A percentile compares a stretch with the other conserved stretches of the same genome.
These are phyloP conservation scores for Claviceps africana DNA, from an alignment of 2,329 filamentous ascomycete genomes.

Conservation along the genomic window DNA sequence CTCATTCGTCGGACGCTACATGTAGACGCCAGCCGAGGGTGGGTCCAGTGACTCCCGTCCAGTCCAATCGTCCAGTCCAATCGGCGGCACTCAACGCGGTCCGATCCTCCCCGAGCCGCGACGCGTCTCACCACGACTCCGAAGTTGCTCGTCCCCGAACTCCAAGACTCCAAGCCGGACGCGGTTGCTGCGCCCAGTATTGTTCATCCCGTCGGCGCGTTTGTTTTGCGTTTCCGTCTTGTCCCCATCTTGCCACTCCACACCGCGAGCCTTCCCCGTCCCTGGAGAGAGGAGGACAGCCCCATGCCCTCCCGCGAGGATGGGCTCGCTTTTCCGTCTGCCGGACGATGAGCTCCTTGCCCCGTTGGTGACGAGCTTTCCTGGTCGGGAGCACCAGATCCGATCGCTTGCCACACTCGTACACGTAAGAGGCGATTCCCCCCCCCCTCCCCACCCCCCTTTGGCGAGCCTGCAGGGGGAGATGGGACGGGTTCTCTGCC, in stretches of 20 bases:
- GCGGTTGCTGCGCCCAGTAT: not conserved
- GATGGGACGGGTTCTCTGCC: too few species aligned
- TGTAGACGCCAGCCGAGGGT: not conserved
- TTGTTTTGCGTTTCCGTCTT: not conserved
- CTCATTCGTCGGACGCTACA: too few species aligned
- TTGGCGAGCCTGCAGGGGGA: too few species aligned
- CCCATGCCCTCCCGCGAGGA: conserved; percentile 7
- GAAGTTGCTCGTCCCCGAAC: not conserved
- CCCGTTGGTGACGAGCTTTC: conserved; percentile 33
- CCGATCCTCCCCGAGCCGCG: not conserved
- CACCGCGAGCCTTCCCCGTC: too few species aligned
- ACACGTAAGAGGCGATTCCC: conserved; percentile 24
- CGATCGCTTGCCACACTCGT: conserved; percentile 42
- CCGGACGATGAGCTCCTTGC: conserved; percentile 37
- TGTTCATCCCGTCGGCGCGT: too few species aligned
- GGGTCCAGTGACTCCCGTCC: not conserved
- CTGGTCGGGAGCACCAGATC: conserved; percentile 45
- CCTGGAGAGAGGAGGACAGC: not conserved
- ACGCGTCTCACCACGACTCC: not conserved
- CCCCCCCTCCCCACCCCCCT: too few species aligned
- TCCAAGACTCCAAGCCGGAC: not conserved
- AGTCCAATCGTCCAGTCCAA: not conserved
- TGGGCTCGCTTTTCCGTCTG: conserved; percentile 32
- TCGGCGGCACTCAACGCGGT: not conserved
- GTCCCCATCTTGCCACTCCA: too few species aligned